Evolutionary conservation across 371 early-diverging fungal genomes (phyloP).

Genomic region (Mortierella sp.): DNA sequence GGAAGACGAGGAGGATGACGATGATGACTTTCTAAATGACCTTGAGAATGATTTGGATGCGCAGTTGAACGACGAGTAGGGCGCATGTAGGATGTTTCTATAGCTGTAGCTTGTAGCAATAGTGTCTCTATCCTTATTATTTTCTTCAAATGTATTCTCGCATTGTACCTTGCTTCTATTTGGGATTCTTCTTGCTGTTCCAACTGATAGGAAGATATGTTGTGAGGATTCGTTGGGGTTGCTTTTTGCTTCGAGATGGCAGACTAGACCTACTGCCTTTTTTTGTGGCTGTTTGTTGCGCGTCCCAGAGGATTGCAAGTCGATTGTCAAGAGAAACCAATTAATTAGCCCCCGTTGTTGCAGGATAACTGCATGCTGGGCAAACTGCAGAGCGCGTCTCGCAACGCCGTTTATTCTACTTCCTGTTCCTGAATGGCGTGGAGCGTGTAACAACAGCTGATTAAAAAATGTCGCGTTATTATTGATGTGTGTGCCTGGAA

Average conservation of each 20-base stretch:
- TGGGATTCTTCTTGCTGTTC: no score
- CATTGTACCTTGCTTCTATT: neutral
- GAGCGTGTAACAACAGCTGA: no score
- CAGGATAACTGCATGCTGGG: no score
- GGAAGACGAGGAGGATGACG: conserved; percentile 40
- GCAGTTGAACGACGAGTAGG: conserved; percentile 40
- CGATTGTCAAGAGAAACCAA: no score
- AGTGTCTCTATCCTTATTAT: neutral
- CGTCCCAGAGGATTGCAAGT: no score
- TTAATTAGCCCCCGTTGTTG: no score
- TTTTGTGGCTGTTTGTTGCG: no score
- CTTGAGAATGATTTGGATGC: conserved; percentile 56
- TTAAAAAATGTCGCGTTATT: neutral
- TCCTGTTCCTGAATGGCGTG: no score
- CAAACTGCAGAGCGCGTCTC: no score
- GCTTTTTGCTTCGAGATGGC: no score
- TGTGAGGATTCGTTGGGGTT: no score
- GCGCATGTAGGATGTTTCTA: neutral
- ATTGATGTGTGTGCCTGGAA: neutral
- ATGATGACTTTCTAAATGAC: conserved; percentile 49
- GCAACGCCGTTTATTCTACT: neutral
- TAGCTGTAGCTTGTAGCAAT: neutral
- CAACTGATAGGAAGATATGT: neutral
- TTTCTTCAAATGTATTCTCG: neutral
- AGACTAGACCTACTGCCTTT: no score